Evolutionary conservation across 2,329 filamentous ascomycete genomes (phyloP), one percentile per base, ranked within the genome.

Genomic region (Clonostachys byssicola): DNA sequence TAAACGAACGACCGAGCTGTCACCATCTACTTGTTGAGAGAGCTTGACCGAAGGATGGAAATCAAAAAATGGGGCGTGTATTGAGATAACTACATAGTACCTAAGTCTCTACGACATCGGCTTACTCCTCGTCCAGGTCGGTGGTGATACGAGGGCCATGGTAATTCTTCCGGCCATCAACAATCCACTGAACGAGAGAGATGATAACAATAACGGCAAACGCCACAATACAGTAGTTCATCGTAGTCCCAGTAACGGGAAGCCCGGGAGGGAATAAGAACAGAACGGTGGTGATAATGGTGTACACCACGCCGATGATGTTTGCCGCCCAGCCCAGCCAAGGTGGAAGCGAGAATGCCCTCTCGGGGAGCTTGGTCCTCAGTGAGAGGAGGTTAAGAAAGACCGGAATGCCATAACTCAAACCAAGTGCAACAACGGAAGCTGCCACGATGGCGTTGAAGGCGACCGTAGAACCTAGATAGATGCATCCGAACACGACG

Each of bases 331-430:
- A 71, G 7, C 68, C 68, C 2, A 69, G 51, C 56, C 59, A 63
- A 6, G 44, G 46, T 0, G 60, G 56, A 8, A 73, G 52, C 18
- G 59, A 60, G 51, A 70, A 72, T 0, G 60, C 58, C 8, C 63
- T 48, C 5, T 78, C 72, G 0, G 86, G 86, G 7, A 89, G 67
- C 70, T 81, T 81, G 44, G 72, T 80, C 8, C 86, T 77, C 8
- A 86, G 84, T 2, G 83, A 79, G 3, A 87, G 61, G 48, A 82
- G 77, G 55, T 90, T 88, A 54, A 91, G 81, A 1, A 78, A 72
- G 42, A 89, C 80, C 0, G 88, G 88, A 38, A 92, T 88, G 6
- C 79, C 87, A 54, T 92, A 92, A 3, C 84, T 85, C 6, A 91
- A 67, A 7, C 85, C 81, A 0, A 92, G 73, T 2, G 86, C 80